Base-by-base conservation (phyloP, 768 basidiomycete species). In the Hydnomerulius pinastri region DNA sequence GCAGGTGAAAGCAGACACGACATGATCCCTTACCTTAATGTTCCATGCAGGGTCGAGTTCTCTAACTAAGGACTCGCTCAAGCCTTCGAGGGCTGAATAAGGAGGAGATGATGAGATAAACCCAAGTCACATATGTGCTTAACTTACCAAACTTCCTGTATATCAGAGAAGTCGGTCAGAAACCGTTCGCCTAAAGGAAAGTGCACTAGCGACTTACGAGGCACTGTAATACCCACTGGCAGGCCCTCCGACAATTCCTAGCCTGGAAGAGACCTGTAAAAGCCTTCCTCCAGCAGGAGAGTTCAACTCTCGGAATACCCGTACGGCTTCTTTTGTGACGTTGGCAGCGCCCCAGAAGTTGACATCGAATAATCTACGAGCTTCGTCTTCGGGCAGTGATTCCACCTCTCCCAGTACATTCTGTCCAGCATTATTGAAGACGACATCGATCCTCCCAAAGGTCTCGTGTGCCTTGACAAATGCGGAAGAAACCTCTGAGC, bases 21-120 rank as follows among this genome's bases (percentile, higher is more conserved):
- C 1, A 24, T 27, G 6, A 15, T 25, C 38, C 57, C 35, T 29
- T 46, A 73, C 73, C 55, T 70, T 73, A 59, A 75, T 75, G 47
- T 76, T 75, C 75, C 75, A 76, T 12, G 44, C 58, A 13, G 74
- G 73, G 46, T 74, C 71, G 3, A 74, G 37, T 42, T 77, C 74
- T 37, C 56, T 59, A 3, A 57, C 55, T 6, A 75, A 50, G 1
- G 70, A 49, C 48, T 73, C 70, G 9, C 62, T 71, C 12, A 73
- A 38, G 4, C 68, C 72, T 32, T 70, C 69, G 9, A 67, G 36
- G 6, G 69, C 69, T 68, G 43, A 39, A 46, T 13, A 17, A 25
- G 20, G 38, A 4, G 9, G 2, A 20, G n/a, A 38, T 38, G n/a
- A 10, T 20, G 20, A 39, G 30, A 32, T 5, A 4, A 32, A 11